Evolutionary conservation across 768 basidiomycete species (phyloP).

Genomic region (Trametes maxima): DNA sequence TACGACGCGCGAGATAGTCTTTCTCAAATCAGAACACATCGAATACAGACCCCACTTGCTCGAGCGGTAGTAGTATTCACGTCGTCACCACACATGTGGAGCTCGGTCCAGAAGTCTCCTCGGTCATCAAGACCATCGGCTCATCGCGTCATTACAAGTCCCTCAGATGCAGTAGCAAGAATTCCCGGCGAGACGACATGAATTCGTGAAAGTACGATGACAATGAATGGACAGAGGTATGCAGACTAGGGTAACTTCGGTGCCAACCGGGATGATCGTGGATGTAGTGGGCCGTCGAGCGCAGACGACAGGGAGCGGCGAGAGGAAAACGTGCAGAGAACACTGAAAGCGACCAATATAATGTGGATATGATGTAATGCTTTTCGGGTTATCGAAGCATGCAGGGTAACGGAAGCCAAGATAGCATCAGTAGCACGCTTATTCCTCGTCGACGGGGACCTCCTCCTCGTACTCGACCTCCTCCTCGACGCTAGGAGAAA

Average conservation of each 20-base stretch:
- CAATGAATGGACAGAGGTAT: constrained; percentile 29
- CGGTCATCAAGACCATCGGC: too few species aligned
- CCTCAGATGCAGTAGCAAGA: neutral
- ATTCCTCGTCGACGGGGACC: constrained; percentile 54
- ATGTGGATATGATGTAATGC: constrained; percentile 34
- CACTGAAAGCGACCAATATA: constrained; percentile 37
- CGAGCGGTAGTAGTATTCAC: too few species aligned
- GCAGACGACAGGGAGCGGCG: constrained; percentile 13
- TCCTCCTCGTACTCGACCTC: constrained; percentile 92
- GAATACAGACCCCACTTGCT: too few species aligned
- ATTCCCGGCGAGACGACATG: constrained; percentile 21
- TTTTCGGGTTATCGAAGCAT: constrained; percentile 29
- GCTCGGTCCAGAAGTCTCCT: too few species aligned
- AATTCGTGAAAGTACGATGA: constrained; percentile 25
- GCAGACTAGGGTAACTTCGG: constrained; percentile 35
- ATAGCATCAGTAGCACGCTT: constrained; percentile 16
- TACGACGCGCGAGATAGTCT: too few species aligned
- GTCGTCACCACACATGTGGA: too few species aligned
- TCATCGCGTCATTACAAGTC: too few species aligned
- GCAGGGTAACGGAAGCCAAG: constrained; percentile 8
- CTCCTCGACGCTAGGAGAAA: constrained; percentile 66
- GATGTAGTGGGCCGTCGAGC: constrained; percentile 19
- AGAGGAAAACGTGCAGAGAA: constrained; percentile 25
- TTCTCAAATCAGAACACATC: too few species aligned
- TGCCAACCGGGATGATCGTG: constrained; percentile 22